A percentile compares a stretch with the other conserved stretches of the same genome.
Conservation (phyloP, 345 rosid species). For the Combretum micranthum region DNA sequence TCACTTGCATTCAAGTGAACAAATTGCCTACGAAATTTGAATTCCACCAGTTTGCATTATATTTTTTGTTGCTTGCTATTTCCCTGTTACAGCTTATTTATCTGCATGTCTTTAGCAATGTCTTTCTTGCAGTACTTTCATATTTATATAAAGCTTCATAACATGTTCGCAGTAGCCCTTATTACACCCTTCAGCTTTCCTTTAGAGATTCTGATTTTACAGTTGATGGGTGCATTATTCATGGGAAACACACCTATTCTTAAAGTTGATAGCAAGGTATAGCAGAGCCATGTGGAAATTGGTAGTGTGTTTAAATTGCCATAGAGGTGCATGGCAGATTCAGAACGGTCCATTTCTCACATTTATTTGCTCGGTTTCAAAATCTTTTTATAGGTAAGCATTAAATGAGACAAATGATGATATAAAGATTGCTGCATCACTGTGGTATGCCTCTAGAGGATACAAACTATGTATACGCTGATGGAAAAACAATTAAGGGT, state of each 20-base stretch:
- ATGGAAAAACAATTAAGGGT: no score
- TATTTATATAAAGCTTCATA: no score
- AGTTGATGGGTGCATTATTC: conserved; percentile 93
- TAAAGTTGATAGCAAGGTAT: conserved; percentile 96
- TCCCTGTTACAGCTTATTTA: no score
- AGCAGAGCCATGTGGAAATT: no score
- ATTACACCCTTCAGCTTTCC: conserved; percentile 97
- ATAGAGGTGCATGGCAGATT: neutral
- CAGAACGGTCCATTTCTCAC: neutral
- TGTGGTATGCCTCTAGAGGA: conserved; percentile 94
- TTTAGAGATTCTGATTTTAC: conserved; percentile 92
- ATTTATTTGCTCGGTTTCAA: neutral
- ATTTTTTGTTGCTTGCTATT: no score
- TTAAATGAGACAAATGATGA: conserved; percentile 98
- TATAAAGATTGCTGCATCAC: conserved; percentile 71
- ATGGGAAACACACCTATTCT: conserved; percentile 97
- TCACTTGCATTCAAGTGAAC: no score
- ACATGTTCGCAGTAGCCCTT: conserved; percentile 57
- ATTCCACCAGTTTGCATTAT: no score
- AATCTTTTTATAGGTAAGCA: conserved; percentile 49
- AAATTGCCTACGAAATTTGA: no score
- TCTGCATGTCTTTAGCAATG: conserved; percentile 1
- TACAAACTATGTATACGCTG: conserved; percentile 87
- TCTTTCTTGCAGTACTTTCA: no score
- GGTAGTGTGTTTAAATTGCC: no score